Base-by-base conservation (phyloP, 1,284 basidiomycete genomes). In the Cutaneotrichosporon sp. region DNA sequence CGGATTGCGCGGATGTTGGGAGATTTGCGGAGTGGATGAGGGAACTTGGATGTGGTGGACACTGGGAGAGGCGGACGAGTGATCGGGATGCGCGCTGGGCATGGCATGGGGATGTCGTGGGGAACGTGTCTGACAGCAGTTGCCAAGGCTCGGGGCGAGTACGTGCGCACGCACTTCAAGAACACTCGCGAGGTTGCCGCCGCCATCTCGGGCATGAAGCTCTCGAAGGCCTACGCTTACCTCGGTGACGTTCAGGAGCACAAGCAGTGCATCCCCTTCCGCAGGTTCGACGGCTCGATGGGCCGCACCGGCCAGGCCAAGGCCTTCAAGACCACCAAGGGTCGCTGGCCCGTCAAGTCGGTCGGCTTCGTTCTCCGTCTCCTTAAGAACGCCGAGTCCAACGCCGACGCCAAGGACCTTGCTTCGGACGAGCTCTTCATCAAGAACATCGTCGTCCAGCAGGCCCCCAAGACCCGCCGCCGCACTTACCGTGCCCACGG, bases 271-370 rank as follows among this genome's bases (percentile, higher is more conserved):
- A 89, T 99, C 68, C 96, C 96, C 67, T 98, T 94, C 88, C 84
- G 93, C 71, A 84, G 96, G 70, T 97, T 91, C 80, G 80, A 90
- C 73, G 96, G 96, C 74, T 91, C 93, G 80, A 90, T 97, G 72
- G 96, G 96, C 71, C 88, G 96, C 70, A 87, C 94, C 67, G 86
- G 87, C 75, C 96, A 98, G 81, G 96, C 92, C 58, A 97, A 97
- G 80, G 86, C 93, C 78, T 96, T 96, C 81, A 90, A 90, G 79
- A 83, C 90, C 58, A 97, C 93, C 61, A 91, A 96, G 80, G 90
- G 96, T 86, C 96, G 96, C 76, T 98, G 96, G 96, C 96, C 96
- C 76, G 92, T 92, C 81, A 98, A 99, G 82, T 97, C 94, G 57
- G 86, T 97, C 78, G 87, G 88, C 77, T 97, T 93, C 83, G 85